Evolutionary conservation across 768 basidiomycete species (phyloP).

Genomic region (Cantharellus cinnabarinus): DNA sequence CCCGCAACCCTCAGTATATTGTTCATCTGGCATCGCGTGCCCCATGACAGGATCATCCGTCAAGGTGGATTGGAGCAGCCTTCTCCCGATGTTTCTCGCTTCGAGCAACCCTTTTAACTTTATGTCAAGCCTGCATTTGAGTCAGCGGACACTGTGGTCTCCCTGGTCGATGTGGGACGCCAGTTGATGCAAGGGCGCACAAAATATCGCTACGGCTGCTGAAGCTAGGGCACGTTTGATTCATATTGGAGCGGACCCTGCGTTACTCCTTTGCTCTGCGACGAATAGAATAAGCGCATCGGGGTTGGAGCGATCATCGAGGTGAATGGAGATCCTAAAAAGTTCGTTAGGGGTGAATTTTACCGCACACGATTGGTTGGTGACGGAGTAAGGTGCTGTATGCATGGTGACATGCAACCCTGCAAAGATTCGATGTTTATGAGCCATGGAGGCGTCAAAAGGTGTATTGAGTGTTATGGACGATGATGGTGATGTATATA

Average conservation of each 20-base stretch:
- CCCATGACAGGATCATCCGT: background rate
- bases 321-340: too few species aligned
- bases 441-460: too few species aligned
- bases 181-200: conserved; percentile 43
- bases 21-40: background rate
- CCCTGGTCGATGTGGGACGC: conserved; percentile 47
- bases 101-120: background rate
- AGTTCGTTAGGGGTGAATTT: too few species aligned
- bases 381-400: too few species aligned
- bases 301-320: too few species aligned
- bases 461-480: too few species aligned
- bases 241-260: conserved; percentile 21
- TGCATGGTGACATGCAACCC: too few species aligned
- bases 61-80: background rate
- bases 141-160: conserved; percentile 37
- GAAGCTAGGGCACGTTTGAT: conserved; percentile 35
- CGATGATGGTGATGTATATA: too few species aligned
- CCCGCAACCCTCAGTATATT: background rate
- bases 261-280: too few species aligned
- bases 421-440: too few species aligned
- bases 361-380: too few species aligned
- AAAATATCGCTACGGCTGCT: conserved; percentile 40
- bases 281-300: too few species aligned
- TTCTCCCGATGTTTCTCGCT: background rate
- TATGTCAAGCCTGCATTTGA: conserved; percentile 22